Conservation (phyloP, 495 filamentous ascomycete species). For the Neurospora sp. region DNA sequence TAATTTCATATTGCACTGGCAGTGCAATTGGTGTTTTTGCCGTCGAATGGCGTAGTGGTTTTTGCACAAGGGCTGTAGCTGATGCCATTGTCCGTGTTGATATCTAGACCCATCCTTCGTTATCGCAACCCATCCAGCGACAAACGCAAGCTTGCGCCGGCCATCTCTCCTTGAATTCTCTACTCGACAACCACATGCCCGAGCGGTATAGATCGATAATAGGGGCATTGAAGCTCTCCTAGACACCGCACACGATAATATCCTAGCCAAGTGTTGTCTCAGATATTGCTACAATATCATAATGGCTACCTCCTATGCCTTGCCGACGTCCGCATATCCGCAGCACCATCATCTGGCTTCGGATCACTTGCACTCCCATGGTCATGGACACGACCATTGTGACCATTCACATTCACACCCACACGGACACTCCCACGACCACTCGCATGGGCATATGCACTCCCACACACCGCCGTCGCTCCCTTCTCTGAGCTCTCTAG, state of each 20-base stretch:
- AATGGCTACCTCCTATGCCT: constrained; percentile 42
- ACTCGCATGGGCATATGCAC: constrained; percentile 23
- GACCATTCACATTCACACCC: constrained; percentile 28
- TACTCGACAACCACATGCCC: background rate
- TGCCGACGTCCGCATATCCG: constrained; percentile 37
- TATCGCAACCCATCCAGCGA: background rate
- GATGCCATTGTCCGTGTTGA: background rate
- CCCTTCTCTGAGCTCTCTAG: constrained; percentile 13
- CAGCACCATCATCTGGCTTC: constrained; percentile 31
- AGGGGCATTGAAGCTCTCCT: constrained; percentile 16
- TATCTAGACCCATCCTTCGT: background rate
- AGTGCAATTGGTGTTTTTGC: background rate
- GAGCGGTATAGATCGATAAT: background rate
- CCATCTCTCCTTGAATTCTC: background rate
- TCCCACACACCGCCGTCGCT: constrained; percentile 22
- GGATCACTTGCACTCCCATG: constrained; percentile 15
- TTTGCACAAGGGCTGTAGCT: background rate
- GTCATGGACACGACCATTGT: constrained; percentile 20
- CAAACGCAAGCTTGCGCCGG: background rate
- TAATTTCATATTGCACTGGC: background rate
- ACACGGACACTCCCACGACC: constrained; percentile 28
- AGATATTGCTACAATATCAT: background rate
- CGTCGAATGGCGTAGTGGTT: background rate
- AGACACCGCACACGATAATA: background rate
- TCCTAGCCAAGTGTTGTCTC: background rate